Percentiles rank a stretch among this genome's conserved stretches.
These are phyloP conservation scores for Babesia gibsoni DNA, from an alignment of 169 alveolate genomes.

Conservation along the genomic window DNA sequence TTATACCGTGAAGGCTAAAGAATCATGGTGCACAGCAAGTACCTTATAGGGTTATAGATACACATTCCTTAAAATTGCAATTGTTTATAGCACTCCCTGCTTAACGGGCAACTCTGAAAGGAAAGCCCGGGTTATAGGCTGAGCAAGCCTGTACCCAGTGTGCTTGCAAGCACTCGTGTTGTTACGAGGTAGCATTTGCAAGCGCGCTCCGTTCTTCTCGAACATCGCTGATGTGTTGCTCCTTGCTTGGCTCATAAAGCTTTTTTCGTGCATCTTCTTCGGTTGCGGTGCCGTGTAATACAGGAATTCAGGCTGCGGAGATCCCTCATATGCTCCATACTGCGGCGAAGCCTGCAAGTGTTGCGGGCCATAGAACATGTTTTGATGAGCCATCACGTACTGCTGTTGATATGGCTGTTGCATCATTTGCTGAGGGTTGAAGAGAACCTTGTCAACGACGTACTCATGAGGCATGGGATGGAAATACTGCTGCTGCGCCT, in stretches of 20 bases:
- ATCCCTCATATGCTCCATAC: conserved; percentile 1
- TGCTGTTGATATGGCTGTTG: conserved; percentile 10
- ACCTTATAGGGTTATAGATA: neutral
- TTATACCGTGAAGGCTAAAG: neutral
- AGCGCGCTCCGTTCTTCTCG: neutral
- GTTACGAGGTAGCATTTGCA: conserved; percentile 5
- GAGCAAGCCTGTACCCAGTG: conserved; percentile 6
- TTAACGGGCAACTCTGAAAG: conserved; percentile 2
- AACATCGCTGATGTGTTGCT: conserved; percentile 27
- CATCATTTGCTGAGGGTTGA: neutral
- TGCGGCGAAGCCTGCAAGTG: conserved; percentile 5
- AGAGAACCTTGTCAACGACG: neutral
- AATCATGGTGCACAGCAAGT: neutral
- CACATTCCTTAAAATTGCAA: neutral
- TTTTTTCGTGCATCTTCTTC: neutral
- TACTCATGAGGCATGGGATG: conserved; percentile 25
- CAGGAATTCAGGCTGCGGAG: neutral
- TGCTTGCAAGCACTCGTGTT: conserved; percentile 12
- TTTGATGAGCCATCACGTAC: neutral
- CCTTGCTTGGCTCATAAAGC: neutral
- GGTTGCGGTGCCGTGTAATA: conserved; percentile 5
- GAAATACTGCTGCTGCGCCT: conserved; percentile 11
- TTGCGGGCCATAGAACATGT: neutral
- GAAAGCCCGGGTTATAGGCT: conserved; percentile 9
- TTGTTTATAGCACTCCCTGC: neutral